Base-by-base conservation (phyloP, 345 rosid genomes). In the Camelina sativa region DNA sequence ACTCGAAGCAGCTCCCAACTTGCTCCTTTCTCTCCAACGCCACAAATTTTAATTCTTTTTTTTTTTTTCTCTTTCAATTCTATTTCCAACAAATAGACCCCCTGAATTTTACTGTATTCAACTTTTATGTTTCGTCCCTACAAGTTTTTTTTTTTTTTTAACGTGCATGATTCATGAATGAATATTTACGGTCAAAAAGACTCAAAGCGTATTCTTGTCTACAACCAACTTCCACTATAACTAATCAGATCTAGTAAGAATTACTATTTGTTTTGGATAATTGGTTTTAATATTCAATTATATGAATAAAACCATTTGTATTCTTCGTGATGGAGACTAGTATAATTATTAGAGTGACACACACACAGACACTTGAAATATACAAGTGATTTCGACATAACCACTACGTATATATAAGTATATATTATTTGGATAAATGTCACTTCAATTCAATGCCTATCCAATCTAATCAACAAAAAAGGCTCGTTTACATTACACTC, bases 1-100 rank as follows among this genome's bases (percentile, higher is more conserved):
- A 74, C 72, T 78, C 78, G 70, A 4, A 4, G 73, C 80, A 50
- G 75, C 62, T 69, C 68, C 82, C 30, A 75, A 71, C 74, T 79
- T 57, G 83, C 73, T 57, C 66, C 65, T 75, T 51, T 65, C 73
- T 28, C 37, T 72, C 65, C 62, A 64, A 61, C 65, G 72, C 76
- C 73, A 79, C 74, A 65, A 52, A 72, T 7, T 7, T 34, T 34
- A 1, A 1, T 1, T 6, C 9, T 34, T 6, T 34, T 32, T 6
- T 6, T 6, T 34, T 1, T 0, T 32, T 32, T 6, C 47, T 22
- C 9, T 11, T 34, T 35, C 5, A 55, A 46, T 44, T 35, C 8
- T 69, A 55, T 44, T 68, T 76, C 23, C 38, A 55, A 55, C 71
- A 48, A 44, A 44, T 76, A 63, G 61, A 70, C 55, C 80, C 80